These are phyloP conservation scores for Crepidotus variabilis DNA, from an alignment of 768 basidiomycete species.

Conservation along the genomic window DNA sequence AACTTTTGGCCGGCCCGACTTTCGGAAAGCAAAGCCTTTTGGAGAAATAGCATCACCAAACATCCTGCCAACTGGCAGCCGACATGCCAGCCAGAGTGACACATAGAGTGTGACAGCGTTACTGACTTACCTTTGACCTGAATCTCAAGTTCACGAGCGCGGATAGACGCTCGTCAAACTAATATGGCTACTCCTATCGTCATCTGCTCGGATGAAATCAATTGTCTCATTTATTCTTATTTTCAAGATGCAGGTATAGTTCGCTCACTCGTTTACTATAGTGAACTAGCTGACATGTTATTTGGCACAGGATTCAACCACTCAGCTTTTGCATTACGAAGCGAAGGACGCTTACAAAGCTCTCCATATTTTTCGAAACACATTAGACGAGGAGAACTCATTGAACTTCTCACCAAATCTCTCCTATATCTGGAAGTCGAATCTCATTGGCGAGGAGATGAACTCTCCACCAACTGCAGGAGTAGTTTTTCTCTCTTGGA, in stretches of 20 bases:
- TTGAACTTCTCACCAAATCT: conserved; percentile 78
- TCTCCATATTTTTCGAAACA: conserved; percentile 68
- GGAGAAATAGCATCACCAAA: not conserved
- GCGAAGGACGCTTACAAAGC: conserved; percentile 68
- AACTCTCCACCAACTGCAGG: conserved; percentile 62
- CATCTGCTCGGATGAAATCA: conserved; percentile 80
- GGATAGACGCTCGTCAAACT: conserved; percentile 10
- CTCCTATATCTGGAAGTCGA: conserved; percentile 81
- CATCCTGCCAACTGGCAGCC: too few relatives aligned
- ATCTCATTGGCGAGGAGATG: conserved; percentile 71
- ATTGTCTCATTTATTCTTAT: conserved; percentile 82
- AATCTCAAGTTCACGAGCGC: conserved; percentile 15
- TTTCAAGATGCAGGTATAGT: conserved; percentile 72
- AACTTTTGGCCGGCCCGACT: not conserved
- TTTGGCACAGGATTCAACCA: conserved; percentile 64
- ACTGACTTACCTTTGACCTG: conserved; percentile 13
- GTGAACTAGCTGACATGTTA: conserved; percentile 9
- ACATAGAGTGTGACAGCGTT: conserved; percentile 7
- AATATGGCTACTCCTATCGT: conserved; percentile 46
- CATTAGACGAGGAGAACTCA: conserved; percentile 76
- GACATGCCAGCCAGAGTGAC: not conserved
- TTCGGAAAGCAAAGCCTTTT: not conserved
- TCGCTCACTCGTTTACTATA: conserved; percentile 1
- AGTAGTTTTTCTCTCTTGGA: conserved; percentile 72
- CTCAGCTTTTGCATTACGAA: conserved; percentile 75